phyloP scores from a whole-genome alignment of 176 grass and related monocot genomes.

The Stipa capillata region DNA sequence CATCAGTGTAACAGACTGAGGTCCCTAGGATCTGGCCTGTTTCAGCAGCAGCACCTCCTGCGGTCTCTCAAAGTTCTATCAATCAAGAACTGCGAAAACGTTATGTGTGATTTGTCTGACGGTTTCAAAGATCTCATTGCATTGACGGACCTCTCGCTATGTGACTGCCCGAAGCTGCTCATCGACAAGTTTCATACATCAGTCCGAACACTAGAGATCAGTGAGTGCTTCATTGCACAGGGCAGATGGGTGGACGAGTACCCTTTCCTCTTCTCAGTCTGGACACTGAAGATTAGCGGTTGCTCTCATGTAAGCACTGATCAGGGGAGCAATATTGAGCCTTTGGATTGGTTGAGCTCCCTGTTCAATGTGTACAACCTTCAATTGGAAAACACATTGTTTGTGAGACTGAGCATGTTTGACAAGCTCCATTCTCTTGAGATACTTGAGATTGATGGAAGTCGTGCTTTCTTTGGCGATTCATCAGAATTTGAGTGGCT shows the following conservation, averaged over 20 bases:
- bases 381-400: conserved; percentile 16
- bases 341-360: conserved; percentile 24
- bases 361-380: conserved; percentile 20
- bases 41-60: conserved; percentile 34
- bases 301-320: conserved; percentile 11
- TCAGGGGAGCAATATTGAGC: not conserved
- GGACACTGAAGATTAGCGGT: conserved; percentile 26
- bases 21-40: conserved; percentile 19
- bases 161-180: conserved; percentile 32
- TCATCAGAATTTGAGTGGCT: not conserved
- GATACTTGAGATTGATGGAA: conserved; percentile 27
- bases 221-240: conserved; percentile 31
- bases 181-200: conserved; percentile 32
- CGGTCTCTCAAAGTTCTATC: conserved; percentile 21
- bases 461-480: conserved; percentile 4
- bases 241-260: conserved; percentile 25
- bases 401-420: conserved; percentile 29
- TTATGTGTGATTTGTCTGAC: conserved; percentile 2
- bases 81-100: conserved; percentile 16
- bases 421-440: conserved; percentile 30
- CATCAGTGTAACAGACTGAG: conserved; percentile 13
- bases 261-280: conserved; percentile 31
- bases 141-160: conserved; percentile 18
- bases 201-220: conserved; percentile 21
- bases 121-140: conserved; percentile 34